Percentiles rank a stretch among this genome's conserved stretches.
These are phyloP conservation scores for Paulownia fortunei DNA, from an alignment of 257 asterid species.

Conservation along the genomic window DNA sequence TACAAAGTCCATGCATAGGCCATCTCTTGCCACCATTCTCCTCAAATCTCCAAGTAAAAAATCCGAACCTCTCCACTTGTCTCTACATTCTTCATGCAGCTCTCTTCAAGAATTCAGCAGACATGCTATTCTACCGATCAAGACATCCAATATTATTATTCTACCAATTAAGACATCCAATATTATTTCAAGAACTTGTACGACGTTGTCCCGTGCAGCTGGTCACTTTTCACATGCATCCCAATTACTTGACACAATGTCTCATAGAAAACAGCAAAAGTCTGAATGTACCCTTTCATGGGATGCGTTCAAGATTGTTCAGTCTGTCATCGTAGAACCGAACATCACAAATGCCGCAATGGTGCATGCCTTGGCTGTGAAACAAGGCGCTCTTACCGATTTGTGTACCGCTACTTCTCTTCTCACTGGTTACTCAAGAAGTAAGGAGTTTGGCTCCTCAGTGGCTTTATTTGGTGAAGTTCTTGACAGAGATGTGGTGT, in stretches of 20 bases:
- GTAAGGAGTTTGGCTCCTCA: slow-evolving; percentile 46
- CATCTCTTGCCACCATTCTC: slow-evolving; percentile 23
- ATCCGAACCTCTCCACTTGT: not conserved
- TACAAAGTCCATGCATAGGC: slow-evolving; percentile 13
- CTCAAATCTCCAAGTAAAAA: not conserved
- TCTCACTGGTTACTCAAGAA: slow-evolving; percentile 59
- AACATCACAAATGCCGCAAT: slow-evolving; percentile 32
- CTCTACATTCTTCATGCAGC: slow-evolving; percentile 15
- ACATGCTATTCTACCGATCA: slow-evolving; percentile 18
- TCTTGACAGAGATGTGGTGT: slow-evolving; percentile 53
- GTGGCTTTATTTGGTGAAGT: slow-evolving; percentile 52
- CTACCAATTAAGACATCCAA: slow-evolving; percentile 6
- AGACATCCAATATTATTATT: not conserved
- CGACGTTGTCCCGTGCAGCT: not conserved
- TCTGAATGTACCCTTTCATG: slow-evolving; percentile 25
- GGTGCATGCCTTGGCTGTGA: slow-evolving; percentile 58
- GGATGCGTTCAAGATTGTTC: slow-evolving; percentile 48
- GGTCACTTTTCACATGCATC: slow-evolving; percentile 31
- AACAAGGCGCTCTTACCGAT: slow-evolving; percentile 55
- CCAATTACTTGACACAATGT: slow-evolving; percentile 46
- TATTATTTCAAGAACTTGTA: slow-evolving; percentile 16
- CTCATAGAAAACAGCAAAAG: slow-evolving; percentile 35
- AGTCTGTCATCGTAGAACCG: slow-evolving; percentile 35
- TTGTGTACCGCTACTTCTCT: slow-evolving; percentile 50
- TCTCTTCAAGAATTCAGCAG: slow-evolving; percentile 30